Evolutionary conservation across 495 filamentous ascomycete species (phyloP), one percentile per base, ranked within the genome.

Genomic region (Aspergillus campestris): DNA sequence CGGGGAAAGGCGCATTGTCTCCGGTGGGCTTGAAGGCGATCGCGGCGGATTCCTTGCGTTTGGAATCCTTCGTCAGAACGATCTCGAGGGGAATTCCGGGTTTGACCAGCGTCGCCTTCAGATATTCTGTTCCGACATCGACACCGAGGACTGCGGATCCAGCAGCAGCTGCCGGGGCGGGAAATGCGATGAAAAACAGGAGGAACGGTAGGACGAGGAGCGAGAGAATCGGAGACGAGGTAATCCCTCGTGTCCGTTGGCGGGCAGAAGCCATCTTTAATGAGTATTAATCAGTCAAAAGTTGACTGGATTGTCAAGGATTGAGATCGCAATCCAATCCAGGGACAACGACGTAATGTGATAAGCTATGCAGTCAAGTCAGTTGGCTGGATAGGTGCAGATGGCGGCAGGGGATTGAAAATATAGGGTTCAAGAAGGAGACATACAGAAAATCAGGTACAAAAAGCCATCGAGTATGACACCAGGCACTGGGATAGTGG

Each of bases 11-110:
- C 28, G 77, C 73, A 48, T 78, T 69, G 43, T 74, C 67, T 65
- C 73, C 72, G 13, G 77, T 70, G 34, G 89, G 87, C 63, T 97
- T 99, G 75, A 99, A 97, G 30, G 87, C 86, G 54, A 97, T 81
- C 36, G 89, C 90, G 4, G 91, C 86, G 14, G 73, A 75, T 61
- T 99, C 94, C 71, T 99, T 99, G 55, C 92, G 84, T 63, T 94
- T 86, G 31, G 92, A 96, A 65, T 99, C 92, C 63, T 96, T 97
- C n/a, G 87, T 95, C 44, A 95, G 77, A 60, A 99, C 89, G 52
- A 99, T 97, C 58, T 97, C 94, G 63, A 97, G 87, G 8, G 94
- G 94, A 46, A 96, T 94, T 49, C 92, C 92, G 3, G 94, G 94
- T 64, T 99, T 99, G 48, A 99, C 91, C 28, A 97, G 79, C 3